Evolutionary conservation across 2,329 filamentous ascomycete genomes (phyloP).

Genomic region (Calonectria crousiana): DNA sequence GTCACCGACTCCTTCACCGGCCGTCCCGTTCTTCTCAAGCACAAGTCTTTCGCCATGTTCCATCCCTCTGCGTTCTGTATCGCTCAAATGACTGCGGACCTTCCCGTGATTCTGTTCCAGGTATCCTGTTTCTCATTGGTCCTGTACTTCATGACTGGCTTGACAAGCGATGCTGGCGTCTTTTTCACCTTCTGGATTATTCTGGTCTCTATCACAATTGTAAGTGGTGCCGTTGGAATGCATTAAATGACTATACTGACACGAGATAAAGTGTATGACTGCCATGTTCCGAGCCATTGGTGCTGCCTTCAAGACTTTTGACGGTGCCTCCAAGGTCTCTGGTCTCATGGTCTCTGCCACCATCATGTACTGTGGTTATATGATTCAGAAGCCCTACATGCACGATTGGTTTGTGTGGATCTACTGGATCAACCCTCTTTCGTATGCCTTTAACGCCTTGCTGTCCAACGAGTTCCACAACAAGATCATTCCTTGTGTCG

Average conservation of each 20-base stretch:
- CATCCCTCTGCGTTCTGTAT: slow-evolving; percentile 71
- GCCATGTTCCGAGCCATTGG: slow-evolving; percentile 69
- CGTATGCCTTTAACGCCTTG: slow-evolving; percentile 77
- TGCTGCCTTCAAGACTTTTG: slow-evolving; percentile 67
- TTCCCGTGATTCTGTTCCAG: slow-evolving; percentile 70
- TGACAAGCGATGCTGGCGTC: slow-evolving; percentile 61
- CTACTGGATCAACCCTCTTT: slow-evolving; percentile 75
- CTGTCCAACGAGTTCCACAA: slow-evolving; percentile 78
- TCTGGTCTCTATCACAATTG: slow-evolving; percentile 63
- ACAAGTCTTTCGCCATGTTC: slow-evolving; percentile 68
- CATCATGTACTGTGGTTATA: slow-evolving; percentile 74
- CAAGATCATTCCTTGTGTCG: slow-evolving; percentile 64
- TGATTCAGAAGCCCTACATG: slow-evolving; percentile 72
- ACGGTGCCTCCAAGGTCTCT: slow-evolving; percentile 69
- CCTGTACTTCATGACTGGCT: slow-evolving; percentile 73
- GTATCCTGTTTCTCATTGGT: slow-evolving; percentile 68
- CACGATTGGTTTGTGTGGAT: slow-evolving; percentile 74
- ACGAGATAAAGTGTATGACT: slow-evolving; percentile 61
- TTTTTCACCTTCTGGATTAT: slow-evolving; percentile 75
- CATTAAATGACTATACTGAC: slow-evolving; percentile 10
- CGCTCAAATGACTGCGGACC: slow-evolving; percentile 65
- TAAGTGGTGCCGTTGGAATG: slow-evolving; percentile 42
- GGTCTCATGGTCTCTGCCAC: slow-evolving; percentile 63
- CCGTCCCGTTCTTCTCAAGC: slow-evolving; percentile 69
- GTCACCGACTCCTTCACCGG: slow-evolving; percentile 73